These are phyloP conservation scores for Datisca glomerata DNA, from an alignment of 306 rosid genomes.

Conservation along the genomic window DNA sequence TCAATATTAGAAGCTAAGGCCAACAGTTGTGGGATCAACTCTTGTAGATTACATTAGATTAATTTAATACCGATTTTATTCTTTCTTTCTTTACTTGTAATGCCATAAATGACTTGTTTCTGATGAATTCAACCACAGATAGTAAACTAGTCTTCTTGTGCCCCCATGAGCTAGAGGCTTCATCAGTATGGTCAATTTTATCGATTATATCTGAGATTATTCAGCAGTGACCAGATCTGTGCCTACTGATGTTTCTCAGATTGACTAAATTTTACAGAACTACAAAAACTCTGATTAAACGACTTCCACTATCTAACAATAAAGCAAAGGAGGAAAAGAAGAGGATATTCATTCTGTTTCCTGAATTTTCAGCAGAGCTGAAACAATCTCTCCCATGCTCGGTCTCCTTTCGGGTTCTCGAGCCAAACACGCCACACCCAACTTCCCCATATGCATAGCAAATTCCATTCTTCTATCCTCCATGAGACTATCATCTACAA, in stretches of 20 bases:
- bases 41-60: slow-evolving; percentile 18
- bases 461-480: slow-evolving; percentile 15
- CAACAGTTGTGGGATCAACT: slow-evolving; percentile 19
- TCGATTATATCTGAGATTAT: too few relatives aligned
- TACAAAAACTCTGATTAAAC: too few relatives aligned
- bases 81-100: slow-evolving; percentile 18
- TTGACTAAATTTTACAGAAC: too few relatives aligned
- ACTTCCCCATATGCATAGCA: slow-evolving; percentile 23
- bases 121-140: too few relatives aligned
- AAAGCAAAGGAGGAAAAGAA: too few relatives aligned
- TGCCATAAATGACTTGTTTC: slow-evolving; percentile 5
- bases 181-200: too few relatives aligned
- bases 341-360: too few relatives aligned
- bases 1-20: slow-evolving; percentile 42
- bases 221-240: too few relatives aligned
- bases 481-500: slow-evolving; percentile 31
- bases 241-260: too few relatives aligned
- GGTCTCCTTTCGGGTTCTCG: slow-evolving; percentile 24
- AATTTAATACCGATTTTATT: slow-evolving; percentile 9
- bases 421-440: slow-evolving; percentile 44
- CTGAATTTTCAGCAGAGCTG: slow-evolving; percentile 16
- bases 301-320: too few relatives aligned
- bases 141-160: too few relatives aligned
- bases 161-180: too few relatives aligned
- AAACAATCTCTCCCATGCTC: slow-evolving; percentile 15